phyloP scores from a whole-genome alignment of 257 asterid species.

The Solanum paucissectum region DNA sequence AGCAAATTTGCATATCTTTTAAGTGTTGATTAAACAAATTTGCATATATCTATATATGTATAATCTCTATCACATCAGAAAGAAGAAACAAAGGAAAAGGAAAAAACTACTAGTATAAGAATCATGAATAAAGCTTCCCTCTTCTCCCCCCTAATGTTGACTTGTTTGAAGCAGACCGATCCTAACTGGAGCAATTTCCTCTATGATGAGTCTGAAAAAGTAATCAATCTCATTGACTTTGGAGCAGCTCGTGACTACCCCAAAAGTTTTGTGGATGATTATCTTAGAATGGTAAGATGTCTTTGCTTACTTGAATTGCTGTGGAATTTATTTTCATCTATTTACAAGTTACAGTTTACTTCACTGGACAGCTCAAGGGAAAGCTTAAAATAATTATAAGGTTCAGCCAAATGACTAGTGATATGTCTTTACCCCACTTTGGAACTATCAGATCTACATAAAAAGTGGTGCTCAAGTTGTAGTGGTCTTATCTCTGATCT shows the following conservation, averaged over 20 bases:
- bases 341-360: neutral
- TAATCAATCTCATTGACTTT: slow-evolving; percentile 85
- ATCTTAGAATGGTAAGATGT: slow-evolving; percentile 67
- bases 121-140: neutral
- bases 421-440: neutral
- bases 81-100: neutral
- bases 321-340: neutral
- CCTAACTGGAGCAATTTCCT: slow-evolving; percentile 98
- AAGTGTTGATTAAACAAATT: neutral
- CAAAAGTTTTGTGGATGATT: slow-evolving; percentile 74
- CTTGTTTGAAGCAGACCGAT: slow-evolving; percentile 74
- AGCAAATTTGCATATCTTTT: neutral
- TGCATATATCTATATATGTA: neutral
- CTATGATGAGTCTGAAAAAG: slow-evolving; percentile 43
- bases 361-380: neutral
- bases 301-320: neutral
- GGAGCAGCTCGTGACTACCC: slow-evolving; percentile 95
- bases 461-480: neutral
- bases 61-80: neutral
- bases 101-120: neutral
- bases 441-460: neutral
- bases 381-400: neutral
- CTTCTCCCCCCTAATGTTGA: slow-evolving; percentile 1
- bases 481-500: neutral
- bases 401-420: neutral